Evolutionary conservation across 345 rosid genomes (phyloP), one percentile per base, ranked within the genome.

Genomic region (Populus ilicifolia): DNA sequence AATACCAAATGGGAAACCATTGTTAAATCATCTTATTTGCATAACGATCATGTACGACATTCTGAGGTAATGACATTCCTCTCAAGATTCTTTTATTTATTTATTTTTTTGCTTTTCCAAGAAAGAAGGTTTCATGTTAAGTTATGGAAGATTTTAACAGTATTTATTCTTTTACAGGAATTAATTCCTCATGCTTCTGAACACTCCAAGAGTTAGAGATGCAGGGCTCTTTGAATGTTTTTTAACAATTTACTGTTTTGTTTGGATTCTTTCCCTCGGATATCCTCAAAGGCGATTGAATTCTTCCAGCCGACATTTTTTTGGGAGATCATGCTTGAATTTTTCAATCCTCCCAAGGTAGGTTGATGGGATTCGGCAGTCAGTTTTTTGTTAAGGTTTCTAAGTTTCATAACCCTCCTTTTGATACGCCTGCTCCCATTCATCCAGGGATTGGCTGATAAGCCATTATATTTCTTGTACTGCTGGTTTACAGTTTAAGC

Each of bases 1-100:
- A 77, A 69, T 72, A 71, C 94, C 83, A 96, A 88, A 85, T 96
- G 99, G 99, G 99, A 96, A 86, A 93, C 90, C 44, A 93, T 96
- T 81, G 98, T 96, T 14, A 93, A 96, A 86, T 90, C 96, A 67
- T 96, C 98, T 0, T 59, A 88, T 52, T 78, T 81, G 83, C 98
- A 87, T 81, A 91, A 90, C 65, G 96, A 93, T 84, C 96, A 91
- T 74, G 84, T 82, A 17, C 91, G 98, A n/a, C 93, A 91, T 78
- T 92, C 98, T 2, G 88, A 96, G 89, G 98, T 96, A 90, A 78
- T 75, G 6, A 36, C 23, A 48, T 65, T 38, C 12, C 20, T 29
- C 74, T 75, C 52, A 21, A 25, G 18, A 44, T 74, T 6, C 52
- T 25, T 35, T 21, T 67, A 1, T 27, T 27, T 27, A 1, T 0